Percentiles rank a stretch among this genome's conserved stretches.
phyloP scores from a whole-genome alignment of 306 rosid genomes.

The Adenanthera pavonina region DNA sequence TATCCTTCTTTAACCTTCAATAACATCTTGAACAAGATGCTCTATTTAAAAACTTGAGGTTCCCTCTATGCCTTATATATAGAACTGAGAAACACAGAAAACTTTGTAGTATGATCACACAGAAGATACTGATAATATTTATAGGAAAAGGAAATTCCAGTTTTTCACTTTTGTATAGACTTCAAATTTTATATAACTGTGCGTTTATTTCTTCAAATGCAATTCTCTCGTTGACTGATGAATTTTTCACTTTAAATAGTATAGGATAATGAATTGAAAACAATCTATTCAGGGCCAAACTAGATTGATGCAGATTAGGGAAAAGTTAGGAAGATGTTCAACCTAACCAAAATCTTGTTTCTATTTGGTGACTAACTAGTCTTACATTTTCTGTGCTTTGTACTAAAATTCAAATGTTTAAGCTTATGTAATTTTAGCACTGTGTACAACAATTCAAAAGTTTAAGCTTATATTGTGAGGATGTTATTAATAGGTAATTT shows the following conservation, averaged over 20 bases:
- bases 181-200: not conserved
- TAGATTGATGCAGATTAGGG: not conserved
- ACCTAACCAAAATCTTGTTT: not conserved
- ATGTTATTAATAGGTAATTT: no score
- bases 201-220: not conserved
- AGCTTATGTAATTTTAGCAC: no score
- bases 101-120: not conserved
- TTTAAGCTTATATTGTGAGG: no score
- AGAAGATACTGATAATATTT: not conserved
- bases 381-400: not conserved
- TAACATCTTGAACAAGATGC: constrained; percentile 41
- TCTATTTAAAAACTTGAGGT: not conserved
- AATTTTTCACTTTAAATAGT: not conserved
- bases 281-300: not conserved
- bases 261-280: not conserved
- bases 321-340: not conserved
- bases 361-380: not conserved
- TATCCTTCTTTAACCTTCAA: constrained; percentile 71
- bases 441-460: no score
- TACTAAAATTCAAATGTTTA: not conserved
- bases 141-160: not conserved
- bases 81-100: not conserved
- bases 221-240: not conserved
- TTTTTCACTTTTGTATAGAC: not conserved
- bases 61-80: not conserved